phyloP scores from a whole-genome alignment of 345 rosid species.

The Populus deltoides region DNA sequence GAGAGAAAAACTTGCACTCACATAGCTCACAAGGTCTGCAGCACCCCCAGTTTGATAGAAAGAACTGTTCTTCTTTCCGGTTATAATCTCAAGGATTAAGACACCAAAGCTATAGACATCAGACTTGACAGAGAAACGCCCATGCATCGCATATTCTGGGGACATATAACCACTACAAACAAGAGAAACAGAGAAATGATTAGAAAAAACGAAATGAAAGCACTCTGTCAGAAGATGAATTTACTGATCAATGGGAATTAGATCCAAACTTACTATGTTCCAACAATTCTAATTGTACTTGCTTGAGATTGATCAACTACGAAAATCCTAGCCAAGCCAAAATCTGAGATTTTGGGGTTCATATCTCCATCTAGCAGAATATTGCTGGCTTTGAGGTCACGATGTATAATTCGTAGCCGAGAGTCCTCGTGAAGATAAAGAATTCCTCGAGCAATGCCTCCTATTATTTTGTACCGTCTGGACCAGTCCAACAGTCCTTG shows the following conservation, averaged over 20 bases:
- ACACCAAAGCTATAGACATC: slow-evolving; percentile 19
- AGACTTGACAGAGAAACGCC: slow-evolving; percentile 13
- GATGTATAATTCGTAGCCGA: slow-evolving; percentile 37
- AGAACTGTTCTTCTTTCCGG: slow-evolving; percentile 20
- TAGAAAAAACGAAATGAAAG: no score
- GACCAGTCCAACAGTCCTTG: slow-evolving; percentile 22
- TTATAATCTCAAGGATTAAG: slow-evolving; percentile 18
- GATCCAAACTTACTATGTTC: slow-evolving; percentile 22
- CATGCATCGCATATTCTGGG: slow-evolving; percentile 19
- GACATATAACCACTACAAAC: neutral
- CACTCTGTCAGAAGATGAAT: neutral
- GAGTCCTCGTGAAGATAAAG: slow-evolving; percentile 49
- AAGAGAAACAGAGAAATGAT: neutral
- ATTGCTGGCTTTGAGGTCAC: slow-evolving; percentile 47
- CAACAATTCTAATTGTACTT: slow-evolving; percentile 17
- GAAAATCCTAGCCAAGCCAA: slow-evolving; percentile 28
- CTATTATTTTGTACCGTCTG: slow-evolving; percentile 30
- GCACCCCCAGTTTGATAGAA: slow-evolving; percentile 8
- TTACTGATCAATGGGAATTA: neutral
- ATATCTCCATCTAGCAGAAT: slow-evolving; percentile 40
- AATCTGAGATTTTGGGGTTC: slow-evolving; percentile 44
- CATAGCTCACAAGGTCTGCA: slow-evolving; percentile 17
- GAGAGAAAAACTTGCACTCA: neutral
- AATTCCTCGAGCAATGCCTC: slow-evolving; percentile 44
- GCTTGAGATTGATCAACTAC: slow-evolving; percentile 23